Conservation (phyloP, 2,329 filamentous ascomycete species). For the Colletotrichum musicola region DNA sequence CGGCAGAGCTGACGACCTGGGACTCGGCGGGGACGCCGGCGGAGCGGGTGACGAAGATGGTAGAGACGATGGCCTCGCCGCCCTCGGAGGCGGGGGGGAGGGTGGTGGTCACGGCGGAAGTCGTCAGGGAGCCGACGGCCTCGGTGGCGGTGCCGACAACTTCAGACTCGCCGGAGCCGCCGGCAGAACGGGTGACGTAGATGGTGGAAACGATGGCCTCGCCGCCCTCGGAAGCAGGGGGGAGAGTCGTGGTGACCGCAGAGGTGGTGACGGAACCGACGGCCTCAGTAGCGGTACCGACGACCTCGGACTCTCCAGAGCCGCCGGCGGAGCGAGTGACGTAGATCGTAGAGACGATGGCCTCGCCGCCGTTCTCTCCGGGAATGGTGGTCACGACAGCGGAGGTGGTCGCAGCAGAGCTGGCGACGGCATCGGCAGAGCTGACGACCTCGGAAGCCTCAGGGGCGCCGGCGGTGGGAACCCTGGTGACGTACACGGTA, state of each 20-base stretch:
- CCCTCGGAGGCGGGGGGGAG: constrained; percentile 1
- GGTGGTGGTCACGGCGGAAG: constrained; percentile 25
- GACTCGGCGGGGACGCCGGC: not conserved
- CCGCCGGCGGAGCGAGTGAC: constrained; percentile 20
- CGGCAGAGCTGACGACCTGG: not conserved
- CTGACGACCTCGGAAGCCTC: constrained; percentile 5
- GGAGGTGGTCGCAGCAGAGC: constrained; percentile 16
- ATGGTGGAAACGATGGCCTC: constrained; percentile 21
- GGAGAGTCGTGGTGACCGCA: constrained; percentile 23
- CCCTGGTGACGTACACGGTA: constrained; percentile 24
- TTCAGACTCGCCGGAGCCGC: not conserved
- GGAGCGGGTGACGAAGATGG: constrained; percentile 14
- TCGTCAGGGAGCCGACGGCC: constrained; percentile 7
- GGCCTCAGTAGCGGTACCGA: constrained; percentile 7
- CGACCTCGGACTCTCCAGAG: not conserved
- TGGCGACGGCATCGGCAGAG: constrained; percentile 14
- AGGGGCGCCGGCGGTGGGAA: not conserved
- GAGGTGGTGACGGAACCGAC: constrained; percentile 17
- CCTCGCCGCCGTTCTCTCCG: not conserved
- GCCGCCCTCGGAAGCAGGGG: not conserved
- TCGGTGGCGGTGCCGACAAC: constrained; percentile 1
- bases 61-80: constrained; percentile 16
- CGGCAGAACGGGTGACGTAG: constrained; percentile 9
- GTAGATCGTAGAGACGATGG: constrained; percentile 31
- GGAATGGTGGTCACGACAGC: constrained; percentile 25